Evolutionary conservation across 1,284 basidiomycete species (phyloP).

Genomic region (Irpex lacteus): DNA sequence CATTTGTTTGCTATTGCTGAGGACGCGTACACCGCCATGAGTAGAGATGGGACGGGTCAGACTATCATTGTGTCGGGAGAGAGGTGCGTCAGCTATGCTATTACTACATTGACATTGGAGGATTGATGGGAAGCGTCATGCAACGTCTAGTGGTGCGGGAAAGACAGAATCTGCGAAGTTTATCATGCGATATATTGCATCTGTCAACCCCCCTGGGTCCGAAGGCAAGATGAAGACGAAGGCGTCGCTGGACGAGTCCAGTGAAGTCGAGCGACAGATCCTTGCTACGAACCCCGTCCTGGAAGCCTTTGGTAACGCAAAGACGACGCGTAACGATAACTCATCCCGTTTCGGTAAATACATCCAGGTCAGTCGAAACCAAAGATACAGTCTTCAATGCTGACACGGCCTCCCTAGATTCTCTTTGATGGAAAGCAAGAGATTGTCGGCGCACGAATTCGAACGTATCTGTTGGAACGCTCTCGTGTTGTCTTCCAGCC

Average conservation of each 20-base stretch:
- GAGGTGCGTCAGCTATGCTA: conserved; percentile 55
- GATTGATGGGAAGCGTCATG: background rate
- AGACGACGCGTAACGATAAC: conserved; percentile 99
- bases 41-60: conserved; percentile 91
- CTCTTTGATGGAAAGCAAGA: conserved; percentile 94
- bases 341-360: conserved; percentile 99
- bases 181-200: conserved; percentile 99
- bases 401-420: conserved; percentile 56
- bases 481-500: conserved; percentile 98
- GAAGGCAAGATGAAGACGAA: conserved; percentile 66
- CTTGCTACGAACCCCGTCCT: conserved; percentile 98
- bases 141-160: conserved; percentile 80
- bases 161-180: conserved; percentile 99
- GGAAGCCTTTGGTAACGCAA: conserved; percentile 99
- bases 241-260: conserved; percentile 75
- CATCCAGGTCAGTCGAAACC: conserved; percentile 74
- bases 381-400: conserved; percentile 1
- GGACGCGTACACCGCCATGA: conserved; percentile 98
- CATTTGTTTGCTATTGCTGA: conserved; percentile 99
- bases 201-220: conserved; percentile 84
- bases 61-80: conserved; percentile 99
- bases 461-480: conserved; percentile 96
- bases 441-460: conserved; percentile 96
- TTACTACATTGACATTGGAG: conserved; percentile 16
- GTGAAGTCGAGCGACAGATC: conserved; percentile 96